phyloP scores from a whole-genome alignment of 2,329 filamentous ascomycete species.

The Aspergillus terreus region DNA sequence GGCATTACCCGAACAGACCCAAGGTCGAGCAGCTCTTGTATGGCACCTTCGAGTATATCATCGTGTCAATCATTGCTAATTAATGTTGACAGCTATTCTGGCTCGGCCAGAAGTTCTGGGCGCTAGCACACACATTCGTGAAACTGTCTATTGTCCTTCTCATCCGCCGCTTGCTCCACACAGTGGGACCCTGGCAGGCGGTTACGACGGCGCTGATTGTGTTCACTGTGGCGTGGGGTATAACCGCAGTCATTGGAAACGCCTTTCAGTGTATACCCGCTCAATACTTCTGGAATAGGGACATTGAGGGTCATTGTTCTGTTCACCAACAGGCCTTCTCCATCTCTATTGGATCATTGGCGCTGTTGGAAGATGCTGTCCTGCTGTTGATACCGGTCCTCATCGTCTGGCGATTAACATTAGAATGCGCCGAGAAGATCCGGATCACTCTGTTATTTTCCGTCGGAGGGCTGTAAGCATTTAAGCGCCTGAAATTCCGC shows the following conservation, averaged over 20 bases:
- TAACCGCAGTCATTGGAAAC: slow-evolving; percentile 1
- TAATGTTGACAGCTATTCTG: neutral
- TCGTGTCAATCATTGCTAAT: neutral
- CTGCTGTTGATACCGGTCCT: slow-evolving; percentile 5
- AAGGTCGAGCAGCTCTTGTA: slow-evolving; percentile 1
- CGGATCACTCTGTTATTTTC: slow-evolving; percentile 3
- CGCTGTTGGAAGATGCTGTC: slow-evolving; percentile 4
- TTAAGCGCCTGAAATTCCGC: neutral
- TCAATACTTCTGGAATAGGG: slow-evolving; percentile 1
- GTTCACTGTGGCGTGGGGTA: slow-evolving; percentile 7
- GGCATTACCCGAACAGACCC: neutral
- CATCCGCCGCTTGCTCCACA: slow-evolving; percentile 1
- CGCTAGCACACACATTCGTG: slow-evolving; percentile 1
- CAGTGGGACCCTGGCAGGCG: neutral
- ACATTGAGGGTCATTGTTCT: slow-evolving; percentile 3
- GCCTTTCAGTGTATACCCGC: slow-evolving; percentile 6
- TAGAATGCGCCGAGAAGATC: slow-evolving; percentile 1
- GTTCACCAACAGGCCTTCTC: neutral
- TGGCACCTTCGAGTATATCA: neutral
- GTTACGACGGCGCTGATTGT: slow-evolving; percentile 1
- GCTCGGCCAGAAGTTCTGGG: slow-evolving; percentile 7
- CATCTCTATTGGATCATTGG: neutral
- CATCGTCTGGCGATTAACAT: slow-evolving; percentile 3
- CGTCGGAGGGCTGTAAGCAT: slow-evolving; percentile 4
- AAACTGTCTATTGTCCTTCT: slow-evolving; percentile 7